Evolutionary conservation across 129 eudicot genomes (phyloP).

Genomic region (Flaveria robusta): DNA sequence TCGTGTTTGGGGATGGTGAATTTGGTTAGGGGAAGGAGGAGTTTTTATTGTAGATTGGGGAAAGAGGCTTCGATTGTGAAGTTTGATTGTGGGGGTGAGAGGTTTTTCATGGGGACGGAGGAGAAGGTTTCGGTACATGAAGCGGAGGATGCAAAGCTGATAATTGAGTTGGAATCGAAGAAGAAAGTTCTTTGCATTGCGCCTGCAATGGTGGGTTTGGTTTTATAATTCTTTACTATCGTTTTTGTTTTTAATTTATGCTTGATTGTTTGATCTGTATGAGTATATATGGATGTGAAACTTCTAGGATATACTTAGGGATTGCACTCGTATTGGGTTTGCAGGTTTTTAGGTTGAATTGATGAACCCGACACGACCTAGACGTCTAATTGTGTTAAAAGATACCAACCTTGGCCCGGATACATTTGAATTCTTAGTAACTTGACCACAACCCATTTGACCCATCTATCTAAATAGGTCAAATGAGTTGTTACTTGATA

Average conservation of each 20-base stretch:
- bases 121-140: slow-evolving; percentile 76
- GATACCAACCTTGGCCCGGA: no score
- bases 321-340: no score
- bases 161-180: slow-evolving; percentile 50
- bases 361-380: no score
- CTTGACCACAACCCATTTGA: no score
- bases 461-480: no score
- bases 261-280: background rate
- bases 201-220: slow-evolving; percentile 54
- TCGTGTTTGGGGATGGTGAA: slow-evolving; percentile 79
- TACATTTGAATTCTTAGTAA: no score
- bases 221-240: background rate
- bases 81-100: slow-evolving; percentile 56
- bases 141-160: slow-evolving; percentile 69
- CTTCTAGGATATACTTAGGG: background rate
- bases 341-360: no score
- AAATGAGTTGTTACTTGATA: no score
- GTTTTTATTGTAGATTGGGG: slow-evolving; percentile 64
- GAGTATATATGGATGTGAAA: background rate
- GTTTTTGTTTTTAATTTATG: background rate
- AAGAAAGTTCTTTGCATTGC: slow-evolving; percentile 78
- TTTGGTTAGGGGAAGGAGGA: slow-evolving; percentile 85
- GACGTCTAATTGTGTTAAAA: no score
- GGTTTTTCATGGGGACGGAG: slow-evolving; percentile 65
- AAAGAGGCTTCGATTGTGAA: slow-evolving; percentile 67